These are phyloP conservation scores for Calophaca sinica DNA, from an alignment of 306 rosid genomes.

Conservation along the genomic window DNA sequence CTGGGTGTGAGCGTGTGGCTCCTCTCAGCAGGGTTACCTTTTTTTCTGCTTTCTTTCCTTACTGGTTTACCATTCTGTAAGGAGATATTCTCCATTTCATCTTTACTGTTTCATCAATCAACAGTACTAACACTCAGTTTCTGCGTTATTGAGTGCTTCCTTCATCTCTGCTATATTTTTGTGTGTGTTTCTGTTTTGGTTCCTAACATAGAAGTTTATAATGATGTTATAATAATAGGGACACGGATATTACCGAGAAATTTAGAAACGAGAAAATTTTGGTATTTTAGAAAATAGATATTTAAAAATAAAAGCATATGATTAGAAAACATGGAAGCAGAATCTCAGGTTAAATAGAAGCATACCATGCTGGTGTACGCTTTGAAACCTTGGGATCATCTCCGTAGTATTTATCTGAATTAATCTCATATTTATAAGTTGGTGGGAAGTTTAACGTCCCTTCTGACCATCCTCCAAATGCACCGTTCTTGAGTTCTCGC, in stretches of 20 bases:
- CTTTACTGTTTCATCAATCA: no score
- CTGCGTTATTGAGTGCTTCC: no score
- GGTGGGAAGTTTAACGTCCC: constrained; percentile 86
- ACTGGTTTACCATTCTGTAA: no score
- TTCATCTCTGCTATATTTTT: no score
- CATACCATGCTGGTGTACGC: constrained; percentile 96
- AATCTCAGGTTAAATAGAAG: constrained; percentile 35
- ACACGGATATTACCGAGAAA: not conserved
- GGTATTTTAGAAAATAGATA: constrained; percentile 9
- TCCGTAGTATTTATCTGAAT: constrained; percentile 83
- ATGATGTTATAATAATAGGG: no score
- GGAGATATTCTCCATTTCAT: no score
- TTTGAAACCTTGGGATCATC: constrained; percentile 78
- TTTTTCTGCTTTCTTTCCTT: no score
- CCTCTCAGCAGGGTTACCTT: no score
- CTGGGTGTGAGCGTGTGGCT: no score
- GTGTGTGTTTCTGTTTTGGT: no score
- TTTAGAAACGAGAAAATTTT: constrained; percentile 5
- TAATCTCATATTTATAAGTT: constrained; percentile 83
- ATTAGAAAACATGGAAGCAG: constrained; percentile 38
- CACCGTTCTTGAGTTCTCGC: constrained; percentile 61
- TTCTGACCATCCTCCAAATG: constrained; percentile 95
- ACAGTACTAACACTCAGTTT: no score
- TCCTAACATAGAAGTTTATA: no score
- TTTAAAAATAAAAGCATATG: not conserved